Base-by-base conservation (phyloP, 371 early-diverging fungal genomes). In the Mucor velutinosus region DNA sequence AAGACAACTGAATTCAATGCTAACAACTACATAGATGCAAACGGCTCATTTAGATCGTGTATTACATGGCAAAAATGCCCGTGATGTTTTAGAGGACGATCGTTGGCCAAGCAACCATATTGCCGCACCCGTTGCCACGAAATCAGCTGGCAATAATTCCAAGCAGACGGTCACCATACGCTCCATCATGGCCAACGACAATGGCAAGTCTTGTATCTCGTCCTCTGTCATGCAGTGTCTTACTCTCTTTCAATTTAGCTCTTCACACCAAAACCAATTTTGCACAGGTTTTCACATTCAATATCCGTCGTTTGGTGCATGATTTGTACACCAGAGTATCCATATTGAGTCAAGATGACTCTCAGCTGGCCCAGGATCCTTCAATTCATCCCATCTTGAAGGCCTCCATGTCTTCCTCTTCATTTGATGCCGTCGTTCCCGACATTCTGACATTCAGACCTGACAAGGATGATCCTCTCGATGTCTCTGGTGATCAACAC, bases 41-140 rank as follows among this genome's bases (percentile, higher is more conserved):
- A 86, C 92, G 0, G 92, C 89, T 1, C 89, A 90, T 76, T 76
- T 93, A 47, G 92, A 93, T 69, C 85, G 92, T 7, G 77, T 87
- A 27, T 80, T 92, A 30, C 76, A 75, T 57, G 91, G 90, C 0
- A 80, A 83, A 33, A 66, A 74, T 17, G 83, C 85, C 0, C 79
- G 79, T 8, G 86, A 87, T 29, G 81, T 93, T 6, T 68, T 92
- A 29, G 77, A 74, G 21, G 92, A 90, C 67, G 71, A 78, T 17
- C 74, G 86, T 17, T 89, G 87, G 87, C 82, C 79, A 3, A 65
- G 68, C 25, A 83, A 79, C 58, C 79, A 80, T 43, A 78, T 88
- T 11, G 29, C 60, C 19, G 14, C 57, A 8, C 39, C 63, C 11
- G 60, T 30, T 23, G 41, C 23, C 12, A 58, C 64, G 15, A 61